These are phyloP conservation scores for Zalaria sp. DNA, from an alignment of 2,329 filamentous ascomycete species.

Conservation along the genomic window DNA sequence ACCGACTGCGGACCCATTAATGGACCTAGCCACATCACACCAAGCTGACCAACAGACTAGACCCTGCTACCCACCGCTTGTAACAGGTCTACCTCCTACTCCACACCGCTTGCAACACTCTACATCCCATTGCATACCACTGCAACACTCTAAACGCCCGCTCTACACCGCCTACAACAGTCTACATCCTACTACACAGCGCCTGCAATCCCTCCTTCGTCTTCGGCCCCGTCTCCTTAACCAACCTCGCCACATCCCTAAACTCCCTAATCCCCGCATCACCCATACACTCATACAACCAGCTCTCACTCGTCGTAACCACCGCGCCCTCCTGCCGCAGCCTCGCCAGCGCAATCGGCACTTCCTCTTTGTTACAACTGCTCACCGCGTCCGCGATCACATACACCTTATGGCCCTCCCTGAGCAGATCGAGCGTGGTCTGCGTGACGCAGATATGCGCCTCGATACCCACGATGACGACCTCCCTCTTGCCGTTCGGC, in stretches of 20 bases:
- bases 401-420: slow-evolving; percentile 66
- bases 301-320: slow-evolving; percentile 79
- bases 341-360: slow-evolving; percentile 62
- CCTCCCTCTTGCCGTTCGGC: slow-evolving; percentile 34
- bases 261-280: slow-evolving; percentile 65
- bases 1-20: too few relatives aligned
- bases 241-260: slow-evolving; percentile 55
- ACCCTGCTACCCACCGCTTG: too few relatives aligned
- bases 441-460: slow-evolving; percentile 90
- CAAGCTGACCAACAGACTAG: too few relatives aligned
- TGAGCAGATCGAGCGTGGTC: slow-evolving; percentile 70
- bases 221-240: slow-evolving; percentile 60
- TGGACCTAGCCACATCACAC: too few relatives aligned
- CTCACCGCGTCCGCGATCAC: slow-evolving; percentile 81
- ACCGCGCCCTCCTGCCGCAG: slow-evolving; percentile 61
- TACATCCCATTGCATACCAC: too few relatives aligned
- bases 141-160: too few relatives aligned
- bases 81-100: too few relatives aligned
- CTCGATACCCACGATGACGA: slow-evolving; percentile 83
- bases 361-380: slow-evolving; percentile 71
- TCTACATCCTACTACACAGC: slow-evolving; percentile 34
- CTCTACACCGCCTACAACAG: too few relatives aligned
- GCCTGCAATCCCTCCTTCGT: slow-evolving; percentile 56
- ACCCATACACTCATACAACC: slow-evolving; percentile 78
- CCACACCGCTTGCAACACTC: too few relatives aligned